Evolutionary conservation across 345 rosid species (phyloP).

Genomic region (Garcia nutans): DNA sequence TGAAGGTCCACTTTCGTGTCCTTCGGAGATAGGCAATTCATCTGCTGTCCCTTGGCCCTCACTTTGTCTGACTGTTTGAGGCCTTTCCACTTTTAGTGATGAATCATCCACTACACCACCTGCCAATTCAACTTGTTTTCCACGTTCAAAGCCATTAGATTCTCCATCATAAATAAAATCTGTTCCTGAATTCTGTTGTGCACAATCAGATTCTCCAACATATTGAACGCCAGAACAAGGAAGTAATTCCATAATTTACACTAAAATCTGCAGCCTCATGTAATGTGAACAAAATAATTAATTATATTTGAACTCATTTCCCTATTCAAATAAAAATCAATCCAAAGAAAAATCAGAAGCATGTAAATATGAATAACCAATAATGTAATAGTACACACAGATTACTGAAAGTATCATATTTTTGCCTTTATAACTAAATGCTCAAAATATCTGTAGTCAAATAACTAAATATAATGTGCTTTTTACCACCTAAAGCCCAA

Average conservation of each 20-base stretch:
- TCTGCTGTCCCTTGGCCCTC: slow-evolving; percentile 34
- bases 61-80: slow-evolving; percentile 30
- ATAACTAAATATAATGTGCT: neutral
- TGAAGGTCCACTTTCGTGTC: slow-evolving; percentile 41
- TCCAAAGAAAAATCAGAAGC: slow-evolving; percentile 16
- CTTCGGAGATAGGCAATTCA: slow-evolving; percentile 38
- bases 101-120: slow-evolving; percentile 40
- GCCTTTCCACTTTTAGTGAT: slow-evolving; percentile 35
- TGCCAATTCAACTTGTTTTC: slow-evolving; percentile 36
- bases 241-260: slow-evolving; percentile 55
- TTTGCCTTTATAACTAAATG: neutral
- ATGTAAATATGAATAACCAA: neutral
- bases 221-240: slow-evolving; percentile 53
- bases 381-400: neutral
- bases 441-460: neutral
- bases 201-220: slow-evolving; percentile 44
- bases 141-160: slow-evolving; percentile 33
- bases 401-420: neutral
- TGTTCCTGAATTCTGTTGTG: slow-evolving; percentile 38
- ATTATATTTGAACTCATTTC: slow-evolving; percentile 19
- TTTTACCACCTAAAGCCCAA: neutral
- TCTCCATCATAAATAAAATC: slow-evolving; percentile 31
- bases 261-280: slow-evolving; percentile 16
- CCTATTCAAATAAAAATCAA: slow-evolving; percentile 33
- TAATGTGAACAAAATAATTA: slow-evolving; percentile 17